Evolutionary conservation across 805 yeast species (phyloP).

Genomic region (Sungouiozyma ichnusensis): DNA sequence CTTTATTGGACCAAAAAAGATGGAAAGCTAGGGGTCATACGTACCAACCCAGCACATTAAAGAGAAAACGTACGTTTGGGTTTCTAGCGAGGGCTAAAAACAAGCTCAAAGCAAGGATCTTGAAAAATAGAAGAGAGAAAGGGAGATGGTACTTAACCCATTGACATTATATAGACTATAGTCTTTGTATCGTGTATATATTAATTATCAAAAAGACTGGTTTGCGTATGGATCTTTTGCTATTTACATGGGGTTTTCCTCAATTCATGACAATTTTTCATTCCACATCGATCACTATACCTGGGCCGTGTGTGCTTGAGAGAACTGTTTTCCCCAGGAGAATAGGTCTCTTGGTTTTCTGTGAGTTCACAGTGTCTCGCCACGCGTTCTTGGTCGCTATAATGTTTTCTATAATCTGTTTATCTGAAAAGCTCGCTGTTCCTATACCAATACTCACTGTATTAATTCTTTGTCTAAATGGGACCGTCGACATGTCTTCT

Average conservation of each 20-base stretch:
- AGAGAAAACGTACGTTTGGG: conserved; percentile 83
- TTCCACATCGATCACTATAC: conserved; percentile 52
- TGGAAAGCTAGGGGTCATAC: conserved; percentile 90
- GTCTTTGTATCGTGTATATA: too few species aligned
- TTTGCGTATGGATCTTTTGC: not conserved
- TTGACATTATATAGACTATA: conserved; percentile 30
- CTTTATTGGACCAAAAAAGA: conserved; percentile 30
- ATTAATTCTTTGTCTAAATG: conserved; percentile 60
- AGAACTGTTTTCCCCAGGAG: conserved; percentile 59
- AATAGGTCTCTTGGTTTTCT: conserved; percentile 56
- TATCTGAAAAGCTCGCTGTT: conserved; percentile 65
- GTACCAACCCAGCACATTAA: conserved; percentile 85
- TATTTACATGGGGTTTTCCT: not conserved
- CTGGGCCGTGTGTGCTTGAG: conserved; percentile 69
- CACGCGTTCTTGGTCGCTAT: conserved; percentile 56
- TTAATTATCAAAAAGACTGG: too few species aligned
- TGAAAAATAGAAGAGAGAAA: conserved; percentile 70
- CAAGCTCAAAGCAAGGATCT: conserved; percentile 64
- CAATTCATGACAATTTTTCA: conserved; percentile 4
- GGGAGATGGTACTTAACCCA: conserved; percentile 92
- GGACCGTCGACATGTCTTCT: conserved; percentile 53
- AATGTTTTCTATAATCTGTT: conserved; percentile 62
- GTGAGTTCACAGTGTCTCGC: conserved; percentile 39
- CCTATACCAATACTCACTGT: conserved; percentile 62
- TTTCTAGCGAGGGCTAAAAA: conserved; percentile 75